Percentiles rank a stretch among this genome's conserved stretches.
These are phyloP conservation scores for Ganoderma sinense DNA, from an alignment of 1,284 basidiomycete genomes.

Conservation along the genomic window DNA sequence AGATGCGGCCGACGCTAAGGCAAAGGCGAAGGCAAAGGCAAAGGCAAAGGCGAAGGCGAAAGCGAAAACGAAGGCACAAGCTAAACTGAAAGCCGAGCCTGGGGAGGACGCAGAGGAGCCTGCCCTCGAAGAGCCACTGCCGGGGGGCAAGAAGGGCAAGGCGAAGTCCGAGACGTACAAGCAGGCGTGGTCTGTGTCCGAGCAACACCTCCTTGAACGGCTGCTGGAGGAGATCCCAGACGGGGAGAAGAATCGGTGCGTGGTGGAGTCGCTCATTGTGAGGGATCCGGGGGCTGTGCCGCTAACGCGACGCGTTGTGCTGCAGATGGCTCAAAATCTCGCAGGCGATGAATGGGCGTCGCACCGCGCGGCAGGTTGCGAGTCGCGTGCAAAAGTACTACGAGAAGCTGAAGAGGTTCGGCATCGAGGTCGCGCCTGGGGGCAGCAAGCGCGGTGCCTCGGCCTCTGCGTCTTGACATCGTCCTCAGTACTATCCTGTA, in stretches of 20 bases:
- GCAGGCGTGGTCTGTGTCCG: conserved; percentile 74
- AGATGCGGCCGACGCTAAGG: not conserved
- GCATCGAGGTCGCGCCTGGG: conserved; percentile 46
- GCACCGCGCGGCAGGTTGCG: conserved; percentile 83
- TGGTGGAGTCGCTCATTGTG: conserved; percentile 10
- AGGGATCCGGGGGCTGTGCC: not conserved
- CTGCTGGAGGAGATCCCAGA: conserved; percentile 78
- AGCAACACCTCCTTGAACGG: conserved; percentile 77
- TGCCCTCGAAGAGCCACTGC: conserved; percentile 23
- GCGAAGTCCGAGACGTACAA: conserved; percentile 77
- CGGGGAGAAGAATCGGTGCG: conserved; percentile 76
- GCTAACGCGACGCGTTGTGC: not conserved
- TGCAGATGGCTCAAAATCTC: conserved; percentile 84
- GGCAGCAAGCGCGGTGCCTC: conserved; percentile 25
- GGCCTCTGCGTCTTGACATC: not conserved
- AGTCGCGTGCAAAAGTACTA: conserved; percentile 87
- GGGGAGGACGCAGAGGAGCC: conserved; percentile 18
- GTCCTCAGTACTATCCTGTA: not conserved
- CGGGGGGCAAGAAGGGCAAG: conserved; percentile 37
- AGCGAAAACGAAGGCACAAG: conserved; percentile 11
- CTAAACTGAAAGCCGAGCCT: conserved; percentile 8
- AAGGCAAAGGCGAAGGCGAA: conserved; percentile 8
- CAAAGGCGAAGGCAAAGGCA: not conserved
- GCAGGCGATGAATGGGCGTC: conserved; percentile 74
- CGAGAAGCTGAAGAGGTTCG: conserved; percentile 80